Percentiles rank a stretch among this genome's conserved stretches.
phyloP scores from a whole-genome alignment of 179 eudicot genomes.

The Corrigiola litoralis region DNA sequence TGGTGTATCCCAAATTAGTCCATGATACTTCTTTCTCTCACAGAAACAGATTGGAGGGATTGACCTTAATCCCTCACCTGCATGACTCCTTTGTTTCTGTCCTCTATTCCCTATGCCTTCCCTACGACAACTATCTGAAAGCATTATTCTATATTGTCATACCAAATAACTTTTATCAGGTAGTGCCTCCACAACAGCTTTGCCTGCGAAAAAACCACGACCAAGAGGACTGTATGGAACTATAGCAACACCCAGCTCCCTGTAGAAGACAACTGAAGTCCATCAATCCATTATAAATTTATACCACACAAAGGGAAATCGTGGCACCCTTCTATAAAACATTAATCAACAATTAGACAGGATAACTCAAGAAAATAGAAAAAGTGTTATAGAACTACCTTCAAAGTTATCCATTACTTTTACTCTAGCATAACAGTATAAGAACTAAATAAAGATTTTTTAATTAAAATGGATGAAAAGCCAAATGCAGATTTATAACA shows the following conservation, averaged over 20 bases:
- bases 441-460: too few species aligned
- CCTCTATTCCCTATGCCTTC: not conserved
- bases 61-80: not conserved
- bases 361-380: too few species aligned
- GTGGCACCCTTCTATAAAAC: too few species aligned
- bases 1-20: not conserved
- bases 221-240: constrained; percentile 78
- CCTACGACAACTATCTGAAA: not conserved
- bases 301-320: not conserved
- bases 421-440: too few species aligned
- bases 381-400: too few species aligned
- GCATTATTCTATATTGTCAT: constrained; percentile 7
- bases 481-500: too few species aligned
- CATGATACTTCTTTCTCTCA: too few species aligned
- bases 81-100: not conserved
- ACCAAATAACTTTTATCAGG: constrained; percentile 51
- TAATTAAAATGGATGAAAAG: too few species aligned
- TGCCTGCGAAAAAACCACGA: constrained; percentile 71
- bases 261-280: constrained; percentile 11
- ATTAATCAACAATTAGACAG: too few species aligned
- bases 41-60: too few species aligned
- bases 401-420: too few species aligned
- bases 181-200: constrained; percentile 50
- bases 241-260: constrained; percentile 73
- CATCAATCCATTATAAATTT: not conserved